Conservation (phyloP, 192 early-diverging fungal genomes). For the Podila minutissima region DNA sequence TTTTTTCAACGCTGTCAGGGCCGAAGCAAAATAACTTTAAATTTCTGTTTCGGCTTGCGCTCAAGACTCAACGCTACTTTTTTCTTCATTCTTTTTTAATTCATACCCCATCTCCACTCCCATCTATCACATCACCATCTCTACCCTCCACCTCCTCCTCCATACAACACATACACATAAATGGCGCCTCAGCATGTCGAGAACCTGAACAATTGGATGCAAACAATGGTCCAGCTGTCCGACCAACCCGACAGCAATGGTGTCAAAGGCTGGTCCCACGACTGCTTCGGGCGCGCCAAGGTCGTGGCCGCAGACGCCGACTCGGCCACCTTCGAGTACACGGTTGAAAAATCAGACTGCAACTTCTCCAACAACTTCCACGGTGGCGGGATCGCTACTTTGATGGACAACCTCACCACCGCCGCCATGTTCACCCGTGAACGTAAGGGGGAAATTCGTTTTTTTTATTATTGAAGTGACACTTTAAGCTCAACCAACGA, state of each 20-base stretch:
- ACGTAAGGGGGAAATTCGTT: constrained; percentile 5
- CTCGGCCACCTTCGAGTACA: constrained; percentile 38
- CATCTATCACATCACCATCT: not conserved
- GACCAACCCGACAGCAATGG: constrained; percentile 16
- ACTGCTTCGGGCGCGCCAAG: constrained; percentile 20
- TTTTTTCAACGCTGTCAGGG: too few relatives aligned
- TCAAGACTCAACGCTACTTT: not conserved
- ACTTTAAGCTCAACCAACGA: not conserved
- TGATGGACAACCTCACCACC: constrained; percentile 50
- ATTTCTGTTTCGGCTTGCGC: not conserved
- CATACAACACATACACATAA: not conserved
- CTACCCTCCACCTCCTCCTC: not conserved
- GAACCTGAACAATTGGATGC: constrained; percentile 26
- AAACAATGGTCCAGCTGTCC: constrained; percentile 13
- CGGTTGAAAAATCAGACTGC: constrained; percentile 46
- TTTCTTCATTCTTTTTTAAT: not conserved
- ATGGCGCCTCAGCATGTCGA: constrained; percentile 48
- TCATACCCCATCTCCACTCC: not conserved
- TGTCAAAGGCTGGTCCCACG: constrained; percentile 9
- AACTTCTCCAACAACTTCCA: constrained; percentile 52
- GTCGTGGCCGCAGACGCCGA: constrained; percentile 40
- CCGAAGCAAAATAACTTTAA: too few relatives aligned
- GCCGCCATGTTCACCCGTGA: constrained; percentile 39
- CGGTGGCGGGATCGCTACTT: constrained; percentile 52
- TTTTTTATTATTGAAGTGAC: not conserved